Percentiles rank a stretch among this genome's conserved stretches.
Conservation (phyloP, 1,284 basidiomycete species). For the Apiotrichum veenhuisii region DNA sequence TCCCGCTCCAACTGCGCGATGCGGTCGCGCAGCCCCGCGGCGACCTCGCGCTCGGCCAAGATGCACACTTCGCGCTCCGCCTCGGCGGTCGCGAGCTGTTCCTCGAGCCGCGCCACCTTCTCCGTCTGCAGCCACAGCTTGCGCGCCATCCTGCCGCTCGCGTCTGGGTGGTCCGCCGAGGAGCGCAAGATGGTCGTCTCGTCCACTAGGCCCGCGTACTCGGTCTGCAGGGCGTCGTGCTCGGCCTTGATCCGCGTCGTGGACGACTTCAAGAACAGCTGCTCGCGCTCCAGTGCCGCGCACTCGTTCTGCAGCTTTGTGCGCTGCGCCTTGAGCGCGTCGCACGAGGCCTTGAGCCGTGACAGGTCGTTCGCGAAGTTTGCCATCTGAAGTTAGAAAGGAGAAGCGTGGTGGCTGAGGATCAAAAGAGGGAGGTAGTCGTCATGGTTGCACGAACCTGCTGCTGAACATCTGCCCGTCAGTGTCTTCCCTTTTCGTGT, state of each 20-base stretch:
- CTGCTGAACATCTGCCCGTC: constrained; percentile 10
- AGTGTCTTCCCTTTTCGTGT: neutral
- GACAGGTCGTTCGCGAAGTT: constrained; percentile 11
- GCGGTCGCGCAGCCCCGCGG: constrained; percentile 23
- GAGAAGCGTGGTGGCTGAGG: neutral
- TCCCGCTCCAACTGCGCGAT: constrained; percentile 15
- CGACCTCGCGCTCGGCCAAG: constrained; percentile 21
- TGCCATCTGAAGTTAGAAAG: constrained; percentile 12
- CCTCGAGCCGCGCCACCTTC: constrained; percentile 12
- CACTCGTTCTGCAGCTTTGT: constrained; percentile 12
- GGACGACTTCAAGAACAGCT: neutral
- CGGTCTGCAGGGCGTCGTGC: constrained; percentile 20
- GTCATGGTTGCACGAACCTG: constrained; percentile 7
- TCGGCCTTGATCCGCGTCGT: constrained; percentile 11
- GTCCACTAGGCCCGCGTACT: constrained; percentile 13
- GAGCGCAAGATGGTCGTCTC: constrained; percentile 12
- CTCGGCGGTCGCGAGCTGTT: constrained; percentile 10
- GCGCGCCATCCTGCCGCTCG: constrained; percentile 24
- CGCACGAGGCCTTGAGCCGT: constrained; percentile 17
- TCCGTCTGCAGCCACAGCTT: constrained; percentile 27
- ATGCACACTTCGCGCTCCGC: constrained; percentile 11
- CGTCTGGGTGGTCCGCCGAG: constrained; percentile 17
- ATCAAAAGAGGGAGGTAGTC: neutral
- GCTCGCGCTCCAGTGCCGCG: neutral
- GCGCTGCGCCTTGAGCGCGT: constrained; percentile 14